Conservation (phyloP, 2,329 filamentous ascomycete genomes). For the Celoporthe dispersa region DNA sequence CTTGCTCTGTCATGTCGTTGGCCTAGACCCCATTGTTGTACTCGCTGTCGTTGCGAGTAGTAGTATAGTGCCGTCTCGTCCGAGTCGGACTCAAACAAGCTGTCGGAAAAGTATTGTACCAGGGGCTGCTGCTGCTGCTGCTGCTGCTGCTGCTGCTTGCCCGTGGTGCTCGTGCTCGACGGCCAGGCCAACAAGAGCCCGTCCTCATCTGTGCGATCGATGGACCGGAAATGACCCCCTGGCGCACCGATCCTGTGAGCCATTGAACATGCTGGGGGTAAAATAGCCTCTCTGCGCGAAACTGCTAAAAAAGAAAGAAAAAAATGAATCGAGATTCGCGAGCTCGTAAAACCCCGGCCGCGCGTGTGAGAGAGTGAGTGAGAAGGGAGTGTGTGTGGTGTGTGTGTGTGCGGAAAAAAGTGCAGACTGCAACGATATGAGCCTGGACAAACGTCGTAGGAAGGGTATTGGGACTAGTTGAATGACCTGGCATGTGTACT, state of each 20-base stretch:
- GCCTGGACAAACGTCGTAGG: neutral
- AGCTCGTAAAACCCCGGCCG: neutral
- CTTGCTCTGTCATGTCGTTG: conserved; percentile 20
- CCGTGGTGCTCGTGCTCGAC: neutral
- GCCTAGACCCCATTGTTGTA: conserved; percentile 17
- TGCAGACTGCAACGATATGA: conserved; percentile 2
- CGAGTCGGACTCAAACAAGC: conserved; percentile 23
- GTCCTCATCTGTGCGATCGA: conserved; percentile 23
- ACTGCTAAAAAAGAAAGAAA: neutral
- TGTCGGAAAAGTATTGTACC: conserved; percentile 17
- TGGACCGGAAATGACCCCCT: conserved; percentile 35
- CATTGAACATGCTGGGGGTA: conserved; percentile 42
- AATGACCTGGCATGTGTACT: neutral
- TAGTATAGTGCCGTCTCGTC: conserved; percentile 14
- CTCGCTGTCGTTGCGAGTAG: conserved; percentile 13
- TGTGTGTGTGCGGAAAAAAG: neutral
- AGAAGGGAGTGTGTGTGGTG: neutral
- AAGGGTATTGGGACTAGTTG: neutral
- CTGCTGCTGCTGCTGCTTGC: neutral
- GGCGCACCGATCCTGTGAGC: conserved; percentile 39
- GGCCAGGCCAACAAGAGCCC: neutral
- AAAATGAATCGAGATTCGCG: neutral
- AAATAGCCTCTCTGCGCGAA: neutral
- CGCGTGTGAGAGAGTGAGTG: neutral
- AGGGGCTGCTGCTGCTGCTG: conserved; percentile 11